phyloP scores from a whole-genome alignment of 192 early-diverging fungal species.

The Rhizoclosmatium sp. region DNA sequence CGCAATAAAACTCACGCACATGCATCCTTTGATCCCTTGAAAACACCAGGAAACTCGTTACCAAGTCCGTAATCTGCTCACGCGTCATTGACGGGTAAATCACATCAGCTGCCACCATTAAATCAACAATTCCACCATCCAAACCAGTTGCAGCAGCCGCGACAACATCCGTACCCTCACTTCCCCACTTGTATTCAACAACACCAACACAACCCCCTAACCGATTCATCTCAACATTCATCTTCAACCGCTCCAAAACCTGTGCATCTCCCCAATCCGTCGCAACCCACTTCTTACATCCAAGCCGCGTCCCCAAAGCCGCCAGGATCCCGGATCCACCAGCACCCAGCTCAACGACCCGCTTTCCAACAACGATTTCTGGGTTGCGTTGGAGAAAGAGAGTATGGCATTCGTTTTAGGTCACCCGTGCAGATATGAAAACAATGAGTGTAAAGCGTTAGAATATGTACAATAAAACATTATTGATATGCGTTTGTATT shows the following conservation, averaged over 20 bases:
- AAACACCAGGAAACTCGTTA: not conserved
- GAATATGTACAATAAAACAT: too few relatives aligned
- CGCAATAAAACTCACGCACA: not conserved
- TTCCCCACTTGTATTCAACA: not conserved
- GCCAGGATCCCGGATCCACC: conserved; percentile 4
- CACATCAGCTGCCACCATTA: not conserved
- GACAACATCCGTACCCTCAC: not conserved
- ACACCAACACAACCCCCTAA: not conserved
- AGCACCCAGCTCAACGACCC: not conserved
- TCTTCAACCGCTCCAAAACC: not conserved
- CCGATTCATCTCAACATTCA: not conserved
- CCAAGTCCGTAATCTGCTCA: not conserved
- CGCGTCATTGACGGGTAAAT: conserved; percentile 4
- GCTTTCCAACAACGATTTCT: not conserved
- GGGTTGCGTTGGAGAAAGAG: not conserved
- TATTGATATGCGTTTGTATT: too few relatives aligned
- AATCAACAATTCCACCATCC: not conserved
- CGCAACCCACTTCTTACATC: not conserved
- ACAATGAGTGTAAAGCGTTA: too few relatives aligned
- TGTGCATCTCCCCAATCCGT: not conserved
- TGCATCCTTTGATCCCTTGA: not conserved
- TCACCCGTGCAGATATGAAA: too few relatives aligned
- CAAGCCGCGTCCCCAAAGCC: not conserved
- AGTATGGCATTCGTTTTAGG: too few relatives aligned
- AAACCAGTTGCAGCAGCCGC: not conserved